A percentile compares a stretch with the other conserved stretches of the same genome.
Conservation (phyloP, 108 stramenopile genomes). For the Conticribra weissflogii region DNA sequence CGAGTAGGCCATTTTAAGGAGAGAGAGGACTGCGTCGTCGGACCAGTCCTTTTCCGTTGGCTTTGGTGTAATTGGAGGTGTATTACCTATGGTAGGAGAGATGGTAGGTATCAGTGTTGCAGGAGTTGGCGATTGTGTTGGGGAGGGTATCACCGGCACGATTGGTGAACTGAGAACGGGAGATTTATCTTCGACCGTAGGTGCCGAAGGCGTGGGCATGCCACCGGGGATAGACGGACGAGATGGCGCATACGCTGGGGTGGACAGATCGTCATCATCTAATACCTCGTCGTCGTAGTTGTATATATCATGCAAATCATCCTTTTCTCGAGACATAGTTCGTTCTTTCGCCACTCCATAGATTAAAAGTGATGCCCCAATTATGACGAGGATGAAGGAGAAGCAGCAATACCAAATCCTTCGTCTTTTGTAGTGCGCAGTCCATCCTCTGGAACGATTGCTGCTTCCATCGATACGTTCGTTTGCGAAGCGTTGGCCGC, state of each 20-base stretch:
- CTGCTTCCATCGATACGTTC: background rate
- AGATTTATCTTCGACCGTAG: too few relatives aligned
- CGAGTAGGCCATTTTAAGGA: constrained; percentile 12
- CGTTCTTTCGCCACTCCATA: constrained; percentile 11
- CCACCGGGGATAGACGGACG: background rate
- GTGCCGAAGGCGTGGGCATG: background rate
- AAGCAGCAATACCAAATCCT: constrained; percentile 9
- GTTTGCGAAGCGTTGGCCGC: constrained; percentile 5
- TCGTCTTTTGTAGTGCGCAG: constrained; percentile 8
- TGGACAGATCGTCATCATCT: constrained; percentile 1
- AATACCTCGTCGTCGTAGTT: constrained; percentile 10
- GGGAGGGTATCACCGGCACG: too few relatives aligned
- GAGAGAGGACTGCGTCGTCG: constrained; percentile 18
- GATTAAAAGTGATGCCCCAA: constrained; percentile 15
- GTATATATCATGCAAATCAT: background rate
- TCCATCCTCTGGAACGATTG: constrained; percentile 2
- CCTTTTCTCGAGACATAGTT: constrained; percentile 8
- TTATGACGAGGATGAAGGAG: constrained; percentile 4
- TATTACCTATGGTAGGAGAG: background rate
- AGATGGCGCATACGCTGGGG: background rate
- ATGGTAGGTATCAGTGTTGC: too few relatives aligned
- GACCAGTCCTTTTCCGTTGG: background rate
- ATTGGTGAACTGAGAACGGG: too few relatives aligned
- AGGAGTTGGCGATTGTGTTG: too few relatives aligned
- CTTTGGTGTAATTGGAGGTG: background rate